Conservation (phyloP, 2,329 filamentous ascomycete species). For the Drechslerella dactyloides region DNA sequence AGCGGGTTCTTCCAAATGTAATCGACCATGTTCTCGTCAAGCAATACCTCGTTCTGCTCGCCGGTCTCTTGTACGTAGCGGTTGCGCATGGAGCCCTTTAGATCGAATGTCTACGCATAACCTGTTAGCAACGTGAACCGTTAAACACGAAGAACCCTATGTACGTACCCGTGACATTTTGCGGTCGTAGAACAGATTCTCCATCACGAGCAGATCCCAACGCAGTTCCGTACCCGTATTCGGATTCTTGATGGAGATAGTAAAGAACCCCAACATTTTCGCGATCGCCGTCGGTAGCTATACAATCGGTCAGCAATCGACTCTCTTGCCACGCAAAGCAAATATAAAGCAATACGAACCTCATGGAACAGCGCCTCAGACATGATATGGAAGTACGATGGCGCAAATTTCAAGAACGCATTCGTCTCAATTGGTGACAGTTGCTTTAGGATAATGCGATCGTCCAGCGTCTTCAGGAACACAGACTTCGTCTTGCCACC, state of each 20-base stretch:
- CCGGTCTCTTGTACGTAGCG: conserved; percentile 95
- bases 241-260: conserved; percentile 95
- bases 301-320: neutral
- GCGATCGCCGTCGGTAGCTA: conserved; percentile 88
- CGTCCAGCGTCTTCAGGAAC: conserved; percentile 94
- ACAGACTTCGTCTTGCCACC: conserved; percentile 97
- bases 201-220: conserved; percentile 91
- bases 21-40: conserved; percentile 99
- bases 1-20: conserved; percentile 97
- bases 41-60: conserved; percentile 91
- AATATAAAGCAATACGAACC: conserved; percentile 24
- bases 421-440: conserved; percentile 89
- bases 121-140: conserved; percentile 9
- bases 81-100: conserved; percentile 98
- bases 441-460: conserved; percentile 90
- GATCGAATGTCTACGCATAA: conserved; percentile 73
- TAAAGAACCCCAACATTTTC: conserved; percentile 99
- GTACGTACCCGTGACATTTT: conserved; percentile 70
- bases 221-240: conserved; percentile 90
- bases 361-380: conserved; percentile 94
- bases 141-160: neutral
- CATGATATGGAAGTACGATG: conserved; percentile 97
- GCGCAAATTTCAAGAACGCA: conserved; percentile 92
- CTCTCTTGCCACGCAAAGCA: neutral
- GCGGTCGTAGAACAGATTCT: conserved; percentile 97